A percentile compares a stretch with the other conserved stretches of the same genome.
These are phyloP conservation scores for Pyrenochaeta sp. DNA, from an alignment of 2,329 filamentous ascomycete genomes.

Conservation along the genomic window DNA sequence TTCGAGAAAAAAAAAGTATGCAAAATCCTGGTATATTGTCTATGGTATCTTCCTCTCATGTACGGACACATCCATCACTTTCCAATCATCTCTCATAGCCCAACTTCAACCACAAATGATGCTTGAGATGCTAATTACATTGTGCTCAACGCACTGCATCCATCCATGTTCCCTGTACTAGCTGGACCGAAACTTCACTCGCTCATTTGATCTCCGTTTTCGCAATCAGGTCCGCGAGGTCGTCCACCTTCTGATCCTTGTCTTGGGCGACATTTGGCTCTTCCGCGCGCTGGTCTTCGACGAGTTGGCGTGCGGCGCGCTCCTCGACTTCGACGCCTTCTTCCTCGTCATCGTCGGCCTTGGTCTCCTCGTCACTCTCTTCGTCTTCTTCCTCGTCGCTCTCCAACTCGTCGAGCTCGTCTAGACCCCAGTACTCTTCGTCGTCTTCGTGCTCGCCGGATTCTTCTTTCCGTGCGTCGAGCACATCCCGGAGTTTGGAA, in stretches of 20 bases:
- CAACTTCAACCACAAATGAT: too few species aligned
- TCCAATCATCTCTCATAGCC: too few species aligned
- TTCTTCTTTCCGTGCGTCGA: constrained; percentile 78
- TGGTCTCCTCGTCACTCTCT: constrained; percentile 66
- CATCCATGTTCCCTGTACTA: not conserved
- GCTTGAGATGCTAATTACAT: too few species aligned
- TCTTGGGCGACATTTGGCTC: constrained; percentile 74
- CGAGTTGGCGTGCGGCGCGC: constrained; percentile 60
- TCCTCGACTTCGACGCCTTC: constrained; percentile 60
- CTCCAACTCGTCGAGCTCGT: constrained; percentile 78
- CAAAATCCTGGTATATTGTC: too few species aligned
- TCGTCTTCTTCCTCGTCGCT: constrained; percentile 83
- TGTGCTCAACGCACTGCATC: too few species aligned
- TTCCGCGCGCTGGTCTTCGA: constrained; percentile 75
- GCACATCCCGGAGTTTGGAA: constrained; percentile 67
- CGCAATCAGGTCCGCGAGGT: constrained; percentile 75
- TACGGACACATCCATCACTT: too few species aligned
- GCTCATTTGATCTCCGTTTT: constrained; percentile 65
- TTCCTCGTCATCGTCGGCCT: constrained; percentile 73
- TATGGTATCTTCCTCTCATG: too few species aligned
- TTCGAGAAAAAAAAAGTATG: too few species aligned
- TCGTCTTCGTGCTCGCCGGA: constrained; percentile 59
- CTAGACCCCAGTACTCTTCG: constrained; percentile 61
- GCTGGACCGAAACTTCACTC: not conserved
- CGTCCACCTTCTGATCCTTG: constrained; percentile 81